Evolutionary conservation across 2,329 filamentous ascomycete species (phyloP).

Genomic region (Cladophialophora carrionii): DNA sequence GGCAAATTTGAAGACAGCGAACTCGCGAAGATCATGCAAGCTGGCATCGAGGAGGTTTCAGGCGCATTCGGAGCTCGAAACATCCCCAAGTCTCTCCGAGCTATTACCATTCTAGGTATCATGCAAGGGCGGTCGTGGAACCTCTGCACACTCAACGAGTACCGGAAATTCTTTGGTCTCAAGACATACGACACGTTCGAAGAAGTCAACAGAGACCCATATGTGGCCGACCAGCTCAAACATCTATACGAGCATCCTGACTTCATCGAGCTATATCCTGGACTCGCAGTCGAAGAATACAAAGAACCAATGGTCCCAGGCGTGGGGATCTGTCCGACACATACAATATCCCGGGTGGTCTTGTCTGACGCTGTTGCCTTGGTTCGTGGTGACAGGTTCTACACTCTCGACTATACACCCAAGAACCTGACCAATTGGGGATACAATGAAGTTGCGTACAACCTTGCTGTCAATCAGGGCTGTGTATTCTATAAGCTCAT

Average conservation of each 20-base stretch:
- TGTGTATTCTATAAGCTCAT: conserved; percentile 86
- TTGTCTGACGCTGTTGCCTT: conserved; percentile 78
- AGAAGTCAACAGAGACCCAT: conserved; percentile 78
- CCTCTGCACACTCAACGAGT: conserved; percentile 78
- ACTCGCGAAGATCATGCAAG: conserved; percentile 69
- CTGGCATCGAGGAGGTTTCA: conserved; percentile 68
- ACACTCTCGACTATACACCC: conserved; percentile 68
- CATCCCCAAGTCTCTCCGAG: conserved; percentile 72
- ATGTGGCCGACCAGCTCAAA: conserved; percentile 66
- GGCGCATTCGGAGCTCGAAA: conserved; percentile 74
- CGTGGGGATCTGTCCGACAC: conserved; percentile 72
- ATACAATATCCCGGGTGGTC: conserved; percentile 75
- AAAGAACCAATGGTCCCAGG: conserved; percentile 74
- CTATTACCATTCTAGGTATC: conserved; percentile 79
- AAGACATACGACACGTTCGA: conserved; percentile 77
- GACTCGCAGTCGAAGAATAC: conserved; percentile 73
- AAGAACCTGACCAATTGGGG: conserved; percentile 82
- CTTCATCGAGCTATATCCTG: conserved; percentile 78
- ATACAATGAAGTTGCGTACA: conserved; percentile 72
- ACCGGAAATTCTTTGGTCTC: conserved; percentile 78
- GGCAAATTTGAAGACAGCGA: conserved; percentile 76
- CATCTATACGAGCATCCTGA: conserved; percentile 73
- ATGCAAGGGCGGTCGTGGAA: conserved; percentile 77
- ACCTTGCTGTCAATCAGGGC: conserved; percentile 75
- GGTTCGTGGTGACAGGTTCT: conserved; percentile 73